Evolutionary conservation across 768 basidiomycete species (phyloP), one percentile per base, ranked within the genome.

Genomic region (Filobasidium wieringae): DNA sequence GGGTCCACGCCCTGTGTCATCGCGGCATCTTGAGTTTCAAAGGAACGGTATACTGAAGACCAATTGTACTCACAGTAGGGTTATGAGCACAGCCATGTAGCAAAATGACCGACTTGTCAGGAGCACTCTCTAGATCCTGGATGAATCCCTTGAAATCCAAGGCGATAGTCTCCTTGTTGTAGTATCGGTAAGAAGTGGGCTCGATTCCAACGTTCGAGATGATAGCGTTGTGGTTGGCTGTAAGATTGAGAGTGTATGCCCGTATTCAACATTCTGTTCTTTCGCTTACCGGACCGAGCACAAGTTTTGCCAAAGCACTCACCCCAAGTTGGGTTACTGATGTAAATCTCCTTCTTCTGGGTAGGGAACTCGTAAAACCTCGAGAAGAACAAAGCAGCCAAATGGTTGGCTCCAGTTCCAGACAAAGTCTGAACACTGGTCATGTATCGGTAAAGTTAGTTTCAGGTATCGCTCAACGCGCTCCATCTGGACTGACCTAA

Each of bases 291-390:
- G n/a, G n/a, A n/a, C n/a, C n/a, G n/a, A n/a, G n/a, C n/a, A n/a
- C n/a, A n/a, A n/a, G n/a, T n/a, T n/a, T n/a, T n/a, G n/a, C n/a
- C 63, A 8, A 0, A 40, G 33, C 12, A 70, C 84, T 70, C 72
- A 87, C 90, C 83, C 92, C 92, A 96, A 4, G 92, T 92, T 26
- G 92, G 92, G 66, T 90, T 82, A 69, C 88, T 89, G 66, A 97
- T 69, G 71, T 84, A 88, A 55, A 92, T 73, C 64, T 78, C 80
- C 64, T 84, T 82, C 40, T 79, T 80, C 53, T 76, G 75, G 78
- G 80, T 87, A 5, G 77, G 74, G 57, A 66, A 66, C 22, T 63
- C 55, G 75, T 92, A 93, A 76, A 87, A 91, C 60, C 79, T 79
- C 61, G 84, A 82, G 63, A 96, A 75, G 79, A 95, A 95, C 53